Evolutionary conservation across 2,329 filamentous ascomycete species (phyloP).

Genomic region (Aureobasidium sp.): DNA sequence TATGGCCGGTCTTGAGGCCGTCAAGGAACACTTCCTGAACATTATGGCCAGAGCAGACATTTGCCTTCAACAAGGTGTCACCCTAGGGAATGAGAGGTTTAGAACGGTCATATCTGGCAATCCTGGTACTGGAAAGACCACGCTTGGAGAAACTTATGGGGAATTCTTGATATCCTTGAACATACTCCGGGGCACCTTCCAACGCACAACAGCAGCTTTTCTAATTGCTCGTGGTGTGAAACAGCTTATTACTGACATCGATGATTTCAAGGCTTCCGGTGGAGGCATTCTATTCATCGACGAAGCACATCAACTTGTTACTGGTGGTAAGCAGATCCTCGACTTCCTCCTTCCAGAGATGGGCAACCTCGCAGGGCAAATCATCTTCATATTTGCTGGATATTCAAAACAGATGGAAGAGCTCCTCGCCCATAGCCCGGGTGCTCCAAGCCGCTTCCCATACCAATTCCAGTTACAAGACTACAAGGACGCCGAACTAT

Average conservation of each 20-base stretch:
- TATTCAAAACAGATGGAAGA: conserved; percentile 68
- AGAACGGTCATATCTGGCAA: conserved; percentile 60
- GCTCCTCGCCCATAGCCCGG: conserved; percentile 67
- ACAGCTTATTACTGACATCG: conserved; percentile 49
- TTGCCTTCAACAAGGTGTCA: conserved; percentile 47
- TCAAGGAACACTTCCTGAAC: conserved; percentile 55
- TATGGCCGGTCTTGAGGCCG: conserved; percentile 62
- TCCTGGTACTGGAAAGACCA: conserved; percentile 70
- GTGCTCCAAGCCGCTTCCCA: conserved; percentile 58
- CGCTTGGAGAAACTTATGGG: conserved; percentile 62
- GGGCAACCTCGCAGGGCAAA: conserved; percentile 60
- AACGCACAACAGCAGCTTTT: conserved; percentile 60
- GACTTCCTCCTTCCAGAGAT: conserved; percentile 66
- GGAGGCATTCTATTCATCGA: conserved; percentile 71
- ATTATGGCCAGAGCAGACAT: conserved; percentile 59
- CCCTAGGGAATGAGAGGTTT: conserved; percentile 52
- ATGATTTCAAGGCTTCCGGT: conserved; percentile 47
- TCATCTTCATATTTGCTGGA: conserved; percentile 65
- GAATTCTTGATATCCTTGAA: conserved; percentile 56
- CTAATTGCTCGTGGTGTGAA: conserved; percentile 55
- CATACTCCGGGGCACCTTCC: conserved; percentile 51
- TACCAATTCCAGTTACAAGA: conserved; percentile 59
- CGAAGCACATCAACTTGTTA: conserved; percentile 66
- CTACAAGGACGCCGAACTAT: conserved; percentile 58
- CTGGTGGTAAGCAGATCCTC: conserved; percentile 54